Evolutionary conservation across 2,329 filamentous ascomycete species (phyloP), one percentile per base, ranked within the genome.

Genomic region (Paecilomyces variotii): DNA sequence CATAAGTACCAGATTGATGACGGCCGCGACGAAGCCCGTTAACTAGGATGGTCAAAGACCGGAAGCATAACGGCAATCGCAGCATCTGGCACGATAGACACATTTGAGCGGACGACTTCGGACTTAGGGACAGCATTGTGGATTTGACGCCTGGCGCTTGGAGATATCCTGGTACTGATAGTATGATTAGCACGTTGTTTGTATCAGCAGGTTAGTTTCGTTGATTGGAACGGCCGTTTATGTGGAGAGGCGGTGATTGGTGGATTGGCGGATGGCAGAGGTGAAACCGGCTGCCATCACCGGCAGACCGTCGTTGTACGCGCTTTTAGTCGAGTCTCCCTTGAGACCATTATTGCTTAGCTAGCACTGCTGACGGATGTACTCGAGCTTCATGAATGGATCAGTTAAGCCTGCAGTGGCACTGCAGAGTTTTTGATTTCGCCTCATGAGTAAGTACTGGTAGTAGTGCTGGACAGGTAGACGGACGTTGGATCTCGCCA

Each of bases 1-100:
- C 56, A 61, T 12, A 63, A 63, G 49, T 61, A 65, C 51, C 61
- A 57, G 11, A 60, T 56, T 10, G 58, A 55, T 35, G 14, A 56
- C 28, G 39, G 53, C 7, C 52, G 53, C 27, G 58, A 45, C 27
- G 50, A 52, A 45, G 39, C 19, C 3, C n/a, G 39, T 45, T 19
- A 14, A 45, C 5, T 19, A n/a, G 14, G 35, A 39, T n/a, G 14
- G n/a, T 12, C 4, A 30, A 5, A n/a, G 35, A n/a, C 3, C 12
- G 14, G 19, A 19, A 45, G n/a, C n/a, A 39, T 19, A 5, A 45
- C 5, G 19, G n/a, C 39, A 45, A 45, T 14, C 7, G n/a, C 19
- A 25, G 27, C 14, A 56, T 12, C 24, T 28, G 25, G 35, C 34
- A 56, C 6, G 50, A 26, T 3, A 50, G 6, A 27, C 7, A 24